Conservation (phyloP, 768 basidiomycete species). For the Hypholoma sublateritium region DNA sequence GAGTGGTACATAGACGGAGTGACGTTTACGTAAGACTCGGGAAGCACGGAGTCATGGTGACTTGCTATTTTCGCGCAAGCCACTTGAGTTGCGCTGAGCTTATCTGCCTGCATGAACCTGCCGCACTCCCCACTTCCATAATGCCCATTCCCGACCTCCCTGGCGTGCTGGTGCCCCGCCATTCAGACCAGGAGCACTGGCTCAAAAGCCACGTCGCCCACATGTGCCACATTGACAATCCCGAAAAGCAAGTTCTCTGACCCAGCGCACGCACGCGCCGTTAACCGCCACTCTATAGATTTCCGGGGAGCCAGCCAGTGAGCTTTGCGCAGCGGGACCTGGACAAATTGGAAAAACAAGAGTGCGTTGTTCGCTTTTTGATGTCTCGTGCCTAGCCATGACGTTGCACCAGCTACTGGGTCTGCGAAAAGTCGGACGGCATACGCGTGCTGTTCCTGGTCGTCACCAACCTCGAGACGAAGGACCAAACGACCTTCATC, state of each 20-base stretch:
- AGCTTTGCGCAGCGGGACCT: slow-evolving; percentile 78
- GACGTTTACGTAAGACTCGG: slow-evolving; percentile 17
- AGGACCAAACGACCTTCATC: slow-evolving; percentile 67
- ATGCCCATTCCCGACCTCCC: slow-evolving; percentile 71
- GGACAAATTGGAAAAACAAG: slow-evolving; percentile 74
- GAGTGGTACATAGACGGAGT: background rate
- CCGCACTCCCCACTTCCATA: slow-evolving; percentile 30
- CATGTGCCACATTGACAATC: slow-evolving; percentile 59
- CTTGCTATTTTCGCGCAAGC: background rate
- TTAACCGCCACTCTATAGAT: slow-evolving; percentile 47
- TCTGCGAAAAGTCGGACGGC: slow-evolving; percentile 98
- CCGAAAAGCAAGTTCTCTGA: slow-evolving; percentile 51
- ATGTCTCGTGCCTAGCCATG: background rate
- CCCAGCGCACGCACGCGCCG: slow-evolving; percentile 9
- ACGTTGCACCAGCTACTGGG: slow-evolving; percentile 78
- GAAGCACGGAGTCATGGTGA: slow-evolving; percentile 6
- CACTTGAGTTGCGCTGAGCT: slow-evolving; percentile 12
- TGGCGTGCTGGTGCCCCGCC: slow-evolving; percentile 51
- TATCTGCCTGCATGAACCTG: slow-evolving; percentile 20
- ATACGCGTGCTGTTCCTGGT: slow-evolving; percentile 87
- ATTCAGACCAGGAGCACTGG: slow-evolving; percentile 65
- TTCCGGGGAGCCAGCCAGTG: slow-evolving; percentile 95
- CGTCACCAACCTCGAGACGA: slow-evolving; percentile 50
- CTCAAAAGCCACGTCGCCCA: slow-evolving; percentile 61
- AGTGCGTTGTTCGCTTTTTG: slow-evolving; percentile 49